Evolutionary conservation across 176 grass and related monocot genomes (phyloP).

Genomic region (Cenchrus americanus): DNA sequence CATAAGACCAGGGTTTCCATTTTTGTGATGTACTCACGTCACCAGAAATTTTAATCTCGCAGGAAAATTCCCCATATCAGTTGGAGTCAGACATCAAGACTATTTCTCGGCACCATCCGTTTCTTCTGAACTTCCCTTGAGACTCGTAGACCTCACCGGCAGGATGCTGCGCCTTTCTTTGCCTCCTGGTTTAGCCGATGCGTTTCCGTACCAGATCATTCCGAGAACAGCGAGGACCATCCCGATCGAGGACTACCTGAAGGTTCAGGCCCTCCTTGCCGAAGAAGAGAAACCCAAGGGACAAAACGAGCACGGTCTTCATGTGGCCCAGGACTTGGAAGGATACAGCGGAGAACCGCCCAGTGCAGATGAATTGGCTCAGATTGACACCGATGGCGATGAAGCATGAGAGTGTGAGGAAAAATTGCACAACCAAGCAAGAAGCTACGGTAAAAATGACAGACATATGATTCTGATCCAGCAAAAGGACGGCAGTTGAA

Average conservation of each 20-base stretch:
- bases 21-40: constrained; percentile 14
- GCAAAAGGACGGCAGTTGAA: neutral
- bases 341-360: constrained; percentile 78
- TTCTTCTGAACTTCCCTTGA: constrained; percentile 46
- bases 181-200: constrained; percentile 76
- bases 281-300: constrained; percentile 82
- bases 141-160: constrained; percentile 48
- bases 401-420: constrained; percentile 67
- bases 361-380: constrained; percentile 95
- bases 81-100: neutral
- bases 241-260: constrained; percentile 79
- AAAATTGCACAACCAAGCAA: constrained; percentile 48
- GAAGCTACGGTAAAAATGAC: constrained; percentile 1
- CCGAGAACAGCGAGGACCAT: constrained; percentile 82
- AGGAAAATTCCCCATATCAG: neutral
- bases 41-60: constrained; percentile 35
- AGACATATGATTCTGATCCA: constrained; percentile 6
- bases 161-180: constrained; percentile 59
- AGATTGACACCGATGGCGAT: constrained; percentile 84
- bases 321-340: constrained; percentile 95
- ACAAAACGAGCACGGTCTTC: constrained; percentile 85
- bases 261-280: constrained; percentile 84
- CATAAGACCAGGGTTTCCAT: too few species aligned
- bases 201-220: constrained; percentile 91
- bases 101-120: constrained; percentile 45